These are phyloP conservation scores for Ascochyta fabae DNA, from an alignment of 2,329 filamentous ascomycete species.

Conservation along the genomic window DNA sequence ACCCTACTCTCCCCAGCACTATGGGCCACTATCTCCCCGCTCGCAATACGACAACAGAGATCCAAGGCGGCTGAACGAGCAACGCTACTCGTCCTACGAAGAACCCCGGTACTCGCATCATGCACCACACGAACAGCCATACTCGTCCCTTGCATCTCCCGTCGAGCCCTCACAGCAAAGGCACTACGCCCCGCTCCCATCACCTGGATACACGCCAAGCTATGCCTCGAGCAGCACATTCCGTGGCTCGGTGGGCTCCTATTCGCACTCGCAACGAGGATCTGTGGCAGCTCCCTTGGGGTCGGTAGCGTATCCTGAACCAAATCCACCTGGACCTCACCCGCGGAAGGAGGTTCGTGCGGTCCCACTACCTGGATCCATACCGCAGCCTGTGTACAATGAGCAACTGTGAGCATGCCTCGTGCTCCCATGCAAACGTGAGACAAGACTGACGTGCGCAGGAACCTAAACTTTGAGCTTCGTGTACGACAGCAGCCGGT, in stretches of 20 bases:
- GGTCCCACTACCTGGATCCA: slow-evolving; percentile 45
- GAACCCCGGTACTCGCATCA: slow-evolving; percentile 40
- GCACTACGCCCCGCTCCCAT: slow-evolving; percentile 45
- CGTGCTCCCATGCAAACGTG: slow-evolving; percentile 19
- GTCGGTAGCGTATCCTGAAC: slow-evolving; percentile 42
- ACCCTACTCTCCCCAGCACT: slow-evolving; percentile 49
- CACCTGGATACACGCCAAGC: slow-evolving; percentile 49
- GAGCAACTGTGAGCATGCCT: slow-evolving; percentile 48
- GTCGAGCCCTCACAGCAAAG: slow-evolving; percentile 44
- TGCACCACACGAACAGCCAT: slow-evolving; percentile 41
- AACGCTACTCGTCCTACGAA: slow-evolving; percentile 42
- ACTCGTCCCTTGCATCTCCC: slow-evolving; percentile 47
- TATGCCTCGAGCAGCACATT: slow-evolving; percentile 49
- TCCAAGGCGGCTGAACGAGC: slow-evolving; percentile 37
- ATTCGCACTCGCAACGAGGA: slow-evolving; percentile 44
- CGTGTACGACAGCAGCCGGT: slow-evolving; percentile 77
- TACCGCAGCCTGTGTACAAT: slow-evolving; percentile 49
- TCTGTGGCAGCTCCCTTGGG: slow-evolving; percentile 43
- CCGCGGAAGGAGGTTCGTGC: slow-evolving; percentile 37
- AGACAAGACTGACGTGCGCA: slow-evolving; percentile 33
- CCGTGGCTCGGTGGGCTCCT: slow-evolving; percentile 48
- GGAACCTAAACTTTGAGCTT: slow-evolving; percentile 56
- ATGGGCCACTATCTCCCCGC: slow-evolving; percentile 48
- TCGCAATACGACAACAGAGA: slow-evolving; percentile 43
- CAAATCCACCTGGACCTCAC: slow-evolving; percentile 39